These are phyloP conservation scores for Chaetoscypha palmicola DNA, from an alignment of 2,329 filamentous ascomycete species.

Conservation along the genomic window DNA sequence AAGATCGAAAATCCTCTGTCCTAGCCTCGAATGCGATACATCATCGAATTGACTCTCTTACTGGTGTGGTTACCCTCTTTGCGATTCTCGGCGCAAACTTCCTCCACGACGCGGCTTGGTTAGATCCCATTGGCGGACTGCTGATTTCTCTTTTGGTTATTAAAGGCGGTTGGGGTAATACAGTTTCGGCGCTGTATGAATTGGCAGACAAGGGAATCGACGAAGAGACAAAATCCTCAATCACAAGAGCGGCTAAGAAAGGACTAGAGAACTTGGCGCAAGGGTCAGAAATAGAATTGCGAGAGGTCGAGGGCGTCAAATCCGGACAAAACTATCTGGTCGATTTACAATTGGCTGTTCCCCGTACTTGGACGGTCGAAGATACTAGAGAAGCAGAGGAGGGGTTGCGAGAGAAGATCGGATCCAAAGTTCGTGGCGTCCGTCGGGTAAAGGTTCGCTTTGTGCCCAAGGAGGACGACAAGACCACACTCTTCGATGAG, in stretches of 20 bases:
- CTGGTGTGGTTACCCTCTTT: constrained; percentile 83
- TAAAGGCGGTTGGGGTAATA: constrained; percentile 83
- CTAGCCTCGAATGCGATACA: constrained; percentile 94
- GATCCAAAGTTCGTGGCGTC: constrained; percentile 72
- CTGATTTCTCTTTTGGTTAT: constrained; percentile 92
- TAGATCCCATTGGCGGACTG: constrained; percentile 88
- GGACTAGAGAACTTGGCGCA: constrained; percentile 49
- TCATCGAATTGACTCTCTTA: constrained; percentile 92
- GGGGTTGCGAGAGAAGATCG: constrained; percentile 63
- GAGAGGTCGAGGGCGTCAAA: constrained; percentile 82
- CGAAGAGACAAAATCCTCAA: constrained; percentile 67
- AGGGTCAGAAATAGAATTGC: constrained; percentile 58
- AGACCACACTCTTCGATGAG: constrained; percentile 64
- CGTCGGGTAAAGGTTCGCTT: constrained; percentile 80
- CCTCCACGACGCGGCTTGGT: constrained; percentile 77
- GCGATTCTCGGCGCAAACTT: constrained; percentile 88
- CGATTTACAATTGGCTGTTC: constrained; percentile 79
- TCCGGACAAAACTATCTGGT: constrained; percentile 94
- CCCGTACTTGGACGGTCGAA: constrained; percentile 67
- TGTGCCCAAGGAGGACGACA: constrained; percentile 56
- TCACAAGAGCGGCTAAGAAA: constrained; percentile 58
- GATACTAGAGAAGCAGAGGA: constrained; percentile 66
- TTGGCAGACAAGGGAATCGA: constrained; percentile 88
- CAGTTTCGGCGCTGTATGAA: constrained; percentile 72
- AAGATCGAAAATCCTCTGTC: constrained; percentile 89